Evolutionary conservation across 2,329 filamentous ascomycete genomes (phyloP).

Genomic region (Fusarium papillatum): DNA sequence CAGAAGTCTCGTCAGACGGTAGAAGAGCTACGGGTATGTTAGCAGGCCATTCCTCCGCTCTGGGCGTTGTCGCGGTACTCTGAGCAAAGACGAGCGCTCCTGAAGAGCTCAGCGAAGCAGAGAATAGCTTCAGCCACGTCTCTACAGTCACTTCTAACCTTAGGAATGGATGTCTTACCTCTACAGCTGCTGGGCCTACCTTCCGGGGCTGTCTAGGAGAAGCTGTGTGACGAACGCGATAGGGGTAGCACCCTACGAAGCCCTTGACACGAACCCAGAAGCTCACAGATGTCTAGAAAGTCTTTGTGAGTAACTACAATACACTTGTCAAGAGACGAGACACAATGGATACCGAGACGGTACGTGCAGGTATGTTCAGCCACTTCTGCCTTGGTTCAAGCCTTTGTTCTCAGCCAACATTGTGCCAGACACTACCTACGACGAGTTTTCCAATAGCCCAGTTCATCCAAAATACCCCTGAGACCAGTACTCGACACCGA

Average conservation of each 20-base stretch:
- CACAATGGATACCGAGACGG: background rate
- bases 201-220: constrained; percentile 27
- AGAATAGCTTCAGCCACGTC: constrained; percentile 2
- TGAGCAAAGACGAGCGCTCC: constrained; percentile 16
- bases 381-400: constrained; percentile 23
- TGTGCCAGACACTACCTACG: background rate
- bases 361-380: constrained; percentile 16
- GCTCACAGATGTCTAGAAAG: constrained; percentile 17
- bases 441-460: background rate
- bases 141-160: constrained; percentile 21
- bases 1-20: constrained; percentile 1
- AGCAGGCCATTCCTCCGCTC: constrained; percentile 21
- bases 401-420: constrained; percentile 21
- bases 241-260: constrained; percentile 26
- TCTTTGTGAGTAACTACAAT: constrained; percentile 19
- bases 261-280: constrained; percentile 17
- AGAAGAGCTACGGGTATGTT: constrained; percentile 25
- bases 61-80: constrained; percentile 10
- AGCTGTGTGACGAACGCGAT: constrained; percentile 17
- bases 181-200: constrained; percentile 8
- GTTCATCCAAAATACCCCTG: background rate
- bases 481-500: background rate
- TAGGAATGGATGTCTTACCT: constrained; percentile 17
- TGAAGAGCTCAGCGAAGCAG: constrained; percentile 21
- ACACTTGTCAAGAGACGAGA: background rate